phyloP scores from a whole-genome alignment of 805 yeast genomes.

The Metschnikowia colocasiae region DNA sequence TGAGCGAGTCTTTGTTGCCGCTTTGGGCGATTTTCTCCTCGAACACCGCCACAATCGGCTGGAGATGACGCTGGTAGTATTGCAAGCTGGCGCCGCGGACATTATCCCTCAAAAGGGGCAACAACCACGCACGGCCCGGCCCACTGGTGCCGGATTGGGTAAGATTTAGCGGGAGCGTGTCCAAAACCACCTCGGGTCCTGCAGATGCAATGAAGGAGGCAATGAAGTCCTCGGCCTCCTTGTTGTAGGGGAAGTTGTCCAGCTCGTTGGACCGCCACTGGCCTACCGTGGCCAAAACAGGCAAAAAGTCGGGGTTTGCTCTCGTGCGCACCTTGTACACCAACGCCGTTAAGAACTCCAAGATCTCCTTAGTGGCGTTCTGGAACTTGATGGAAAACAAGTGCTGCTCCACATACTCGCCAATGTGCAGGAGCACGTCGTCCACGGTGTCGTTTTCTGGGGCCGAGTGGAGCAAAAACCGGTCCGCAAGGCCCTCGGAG shows the following conservation, averaged over 20 bases:
- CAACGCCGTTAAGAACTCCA: constrained; percentile 62
- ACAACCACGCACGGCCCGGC: constrained; percentile 93
- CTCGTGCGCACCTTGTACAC: constrained; percentile 62
- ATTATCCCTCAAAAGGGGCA: constrained; percentile 86
- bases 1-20: constrained; percentile 53
- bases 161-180: constrained; percentile 75
- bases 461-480: constrained; percentile 52
- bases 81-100: constrained; percentile 66
- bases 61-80: constrained; percentile 57
- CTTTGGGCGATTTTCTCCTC: constrained; percentile 40
- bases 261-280: constrained; percentile 80
- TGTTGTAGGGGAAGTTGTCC: constrained; percentile 60
- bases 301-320: constrained; percentile 66
- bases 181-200: constrained; percentile 83
- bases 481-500: constrained; percentile 62
- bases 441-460: constrained; percentile 48
- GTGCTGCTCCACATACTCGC: constrained; percentile 51
- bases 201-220: constrained; percentile 72
- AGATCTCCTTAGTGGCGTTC: constrained; percentile 68
- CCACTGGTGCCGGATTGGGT: constrained; percentile 32
- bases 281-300: constrained; percentile 70
- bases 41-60: constrained; percentile 63
- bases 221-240: constrained; percentile 76
- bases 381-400: constrained; percentile 71
- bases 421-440: constrained; percentile 47